These are phyloP conservation scores for Tylopilus subfusipes DNA, from an alignment of 768 basidiomycete species.

Conservation along the genomic window DNA sequence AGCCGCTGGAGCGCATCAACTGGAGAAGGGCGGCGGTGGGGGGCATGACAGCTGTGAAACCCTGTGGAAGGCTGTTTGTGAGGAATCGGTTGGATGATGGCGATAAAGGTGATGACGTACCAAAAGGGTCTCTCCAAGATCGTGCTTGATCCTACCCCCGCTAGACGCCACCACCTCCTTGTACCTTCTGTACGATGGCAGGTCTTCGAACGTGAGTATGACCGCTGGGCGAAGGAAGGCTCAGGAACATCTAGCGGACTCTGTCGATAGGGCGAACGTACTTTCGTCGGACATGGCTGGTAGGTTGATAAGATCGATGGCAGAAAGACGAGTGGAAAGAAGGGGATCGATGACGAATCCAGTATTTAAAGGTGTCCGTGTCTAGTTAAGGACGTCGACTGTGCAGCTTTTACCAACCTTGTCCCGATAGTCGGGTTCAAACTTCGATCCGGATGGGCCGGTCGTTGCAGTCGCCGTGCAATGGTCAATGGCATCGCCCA, in stretches of 20 bases:
- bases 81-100: not conserved
- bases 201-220: conserved; percentile 9
- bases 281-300: conserved; percentile 17
- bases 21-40: not conserved
- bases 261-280: not conserved
- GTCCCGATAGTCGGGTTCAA: too few species aligned
- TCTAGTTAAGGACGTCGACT: not conserved
- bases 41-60: conserved; percentile 19
- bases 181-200: conserved; percentile 6
- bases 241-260: not conserved
- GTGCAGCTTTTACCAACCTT: not conserved
- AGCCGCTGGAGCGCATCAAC: not conserved
- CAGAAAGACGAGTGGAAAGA: not conserved
- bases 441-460: too few species aligned
- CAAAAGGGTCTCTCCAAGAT: not conserved
- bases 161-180: not conserved
- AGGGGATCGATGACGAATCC: not conserved
- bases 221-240: conserved; percentile 2
- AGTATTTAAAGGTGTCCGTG: not conserved
- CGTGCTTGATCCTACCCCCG: conserved; percentile 13
- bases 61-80: conserved; percentile 1
- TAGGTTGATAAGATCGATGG: not conserved
- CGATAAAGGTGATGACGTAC: not conserved
- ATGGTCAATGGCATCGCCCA: too few species aligned
- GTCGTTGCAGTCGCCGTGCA: too few species aligned